A percentile compares a stretch with the other conserved stretches of the same genome.
These are phyloP conservation scores for Ordospora pajunii DNA, from an alignment of 371 early-diverging fungal species.

Conservation along the genomic window DNA sequence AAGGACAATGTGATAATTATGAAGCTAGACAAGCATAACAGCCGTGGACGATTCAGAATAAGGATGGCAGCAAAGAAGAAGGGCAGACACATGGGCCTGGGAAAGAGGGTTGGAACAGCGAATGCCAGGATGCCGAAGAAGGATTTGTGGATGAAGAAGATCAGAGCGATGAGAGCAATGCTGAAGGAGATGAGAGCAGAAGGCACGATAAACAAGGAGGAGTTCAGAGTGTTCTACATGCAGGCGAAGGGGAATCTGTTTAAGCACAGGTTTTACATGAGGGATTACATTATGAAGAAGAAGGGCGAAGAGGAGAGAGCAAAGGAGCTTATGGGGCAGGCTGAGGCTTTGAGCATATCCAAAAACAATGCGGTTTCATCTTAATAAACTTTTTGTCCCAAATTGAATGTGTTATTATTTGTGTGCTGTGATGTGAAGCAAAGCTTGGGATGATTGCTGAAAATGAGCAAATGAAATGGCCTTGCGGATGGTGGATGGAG, in stretches of 20 bases:
- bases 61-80: conserved; percentile 82
- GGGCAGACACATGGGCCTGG: conserved; percentile 94
- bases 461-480: too few relatives aligned
- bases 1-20: conserved; percentile 91
- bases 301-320: conserved; percentile 94
- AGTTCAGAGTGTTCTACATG: conserved; percentile 89
- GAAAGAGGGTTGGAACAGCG: conserved; percentile 94
- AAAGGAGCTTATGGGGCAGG: conserved; percentile 85
- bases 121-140: conserved; percentile 93
- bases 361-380: not conserved
- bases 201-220: conserved; percentile 80
- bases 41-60: conserved; percentile 87
- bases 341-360: conserved; percentile 67
- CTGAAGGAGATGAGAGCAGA: conserved; percentile 91
- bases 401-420: too few relatives aligned
- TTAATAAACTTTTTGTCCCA: not conserved
- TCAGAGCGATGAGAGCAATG: conserved; percentile 88
- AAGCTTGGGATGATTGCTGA: too few relatives aligned
- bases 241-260: conserved; percentile 99
- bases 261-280: conserved; percentile 98
- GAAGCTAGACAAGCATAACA: conserved; percentile 80
- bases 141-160: conserved; percentile 96
- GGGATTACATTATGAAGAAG: conserved; percentile 97
- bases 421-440: too few relatives aligned
- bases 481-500: not conserved